phyloP scores from a whole-genome alignment of 2,329 filamentous ascomycete genomes.

The Diaporthe destruens region DNA sequence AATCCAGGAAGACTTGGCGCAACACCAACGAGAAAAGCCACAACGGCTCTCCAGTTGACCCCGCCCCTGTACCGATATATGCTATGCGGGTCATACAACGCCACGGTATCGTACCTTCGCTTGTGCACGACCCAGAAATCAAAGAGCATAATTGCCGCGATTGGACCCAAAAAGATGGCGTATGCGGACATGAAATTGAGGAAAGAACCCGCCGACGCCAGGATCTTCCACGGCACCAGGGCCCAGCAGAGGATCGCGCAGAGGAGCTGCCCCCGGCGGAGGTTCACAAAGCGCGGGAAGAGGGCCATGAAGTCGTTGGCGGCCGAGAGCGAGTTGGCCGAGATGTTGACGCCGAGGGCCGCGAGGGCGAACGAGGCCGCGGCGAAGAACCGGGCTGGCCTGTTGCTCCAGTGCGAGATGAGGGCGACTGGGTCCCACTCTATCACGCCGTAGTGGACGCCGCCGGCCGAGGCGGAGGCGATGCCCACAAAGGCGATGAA shows the following conservation, averaged over 20 bases:
- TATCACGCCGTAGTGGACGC: constrained; percentile 55
- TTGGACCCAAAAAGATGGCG: constrained; percentile 50
- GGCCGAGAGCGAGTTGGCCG: constrained; percentile 64
- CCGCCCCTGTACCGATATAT: constrained; percentile 54
- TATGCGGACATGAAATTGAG: constrained; percentile 66
- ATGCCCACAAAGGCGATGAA: constrained; percentile 58
- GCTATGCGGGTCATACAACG: constrained; percentile 56
- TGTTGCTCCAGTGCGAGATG: constrained; percentile 50
- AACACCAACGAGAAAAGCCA: constrained; percentile 48
- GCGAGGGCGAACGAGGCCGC: constrained; percentile 51
- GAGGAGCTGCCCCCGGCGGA: constrained; percentile 61
- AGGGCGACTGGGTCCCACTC: constrained; percentile 59
- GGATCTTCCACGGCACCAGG: constrained; percentile 69
- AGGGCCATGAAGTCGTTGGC: constrained; percentile 65
- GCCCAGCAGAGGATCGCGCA: constrained; percentile 59
- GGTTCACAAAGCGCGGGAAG: constrained; percentile 65
- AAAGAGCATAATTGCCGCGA: constrained; percentile 54
- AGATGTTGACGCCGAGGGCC: constrained; percentile 65
- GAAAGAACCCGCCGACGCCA: constrained; percentile 56
- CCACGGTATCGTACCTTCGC: constrained; percentile 55
- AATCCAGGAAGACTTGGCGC: constrained; percentile 46
- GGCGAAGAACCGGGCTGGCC: constrained; percentile 36
- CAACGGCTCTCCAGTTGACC: constrained; percentile 51
- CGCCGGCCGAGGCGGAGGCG: constrained; percentile 57
- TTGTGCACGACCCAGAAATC: constrained; percentile 51